These are phyloP conservation scores for Podaxis sp. DNA, from an alignment of 768 basidiomycete species.

Conservation along the genomic window DNA sequence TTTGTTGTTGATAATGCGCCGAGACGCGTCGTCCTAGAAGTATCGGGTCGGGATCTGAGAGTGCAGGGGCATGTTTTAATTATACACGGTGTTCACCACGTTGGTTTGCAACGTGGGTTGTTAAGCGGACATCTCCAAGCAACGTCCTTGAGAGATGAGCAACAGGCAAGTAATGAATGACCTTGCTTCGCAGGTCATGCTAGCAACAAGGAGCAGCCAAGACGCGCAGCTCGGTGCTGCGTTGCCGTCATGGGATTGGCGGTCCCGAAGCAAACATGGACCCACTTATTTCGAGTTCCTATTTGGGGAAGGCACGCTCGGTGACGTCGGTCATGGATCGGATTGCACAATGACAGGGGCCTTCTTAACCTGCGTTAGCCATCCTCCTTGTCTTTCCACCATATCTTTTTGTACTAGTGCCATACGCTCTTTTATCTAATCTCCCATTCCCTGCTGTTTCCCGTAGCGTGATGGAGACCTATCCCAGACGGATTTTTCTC, in stretches of 20 bases:
- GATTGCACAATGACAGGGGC: neutral
- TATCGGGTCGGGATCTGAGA: neutral
- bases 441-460: neutral
- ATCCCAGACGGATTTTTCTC: neutral
- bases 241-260: neutral
- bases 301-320: neutral
- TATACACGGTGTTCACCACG: neutral
- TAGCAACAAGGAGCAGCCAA: neutral
- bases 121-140: neutral
- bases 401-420: neutral
- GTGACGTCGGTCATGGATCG: neutral
- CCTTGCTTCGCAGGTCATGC: neutral
- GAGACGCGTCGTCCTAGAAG: neutral
- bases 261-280: conserved; percentile 1
- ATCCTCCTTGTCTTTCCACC: neutral
- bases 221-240: neutral
- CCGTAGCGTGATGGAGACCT: neutral
- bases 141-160: neutral
- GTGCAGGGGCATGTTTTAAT: neutral
- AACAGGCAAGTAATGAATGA: neutral
- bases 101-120: neutral
- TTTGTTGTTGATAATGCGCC: neutral
- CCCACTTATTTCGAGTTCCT: neutral
- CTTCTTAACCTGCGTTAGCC: neutral
- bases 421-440: neutral